A percentile compares a stretch with the other conserved stretches of the same genome.
Evolutionary conservation across 352 stramenopile genomes (phyloP).

Genomic region (Phytophthora hybrid): DNA sequence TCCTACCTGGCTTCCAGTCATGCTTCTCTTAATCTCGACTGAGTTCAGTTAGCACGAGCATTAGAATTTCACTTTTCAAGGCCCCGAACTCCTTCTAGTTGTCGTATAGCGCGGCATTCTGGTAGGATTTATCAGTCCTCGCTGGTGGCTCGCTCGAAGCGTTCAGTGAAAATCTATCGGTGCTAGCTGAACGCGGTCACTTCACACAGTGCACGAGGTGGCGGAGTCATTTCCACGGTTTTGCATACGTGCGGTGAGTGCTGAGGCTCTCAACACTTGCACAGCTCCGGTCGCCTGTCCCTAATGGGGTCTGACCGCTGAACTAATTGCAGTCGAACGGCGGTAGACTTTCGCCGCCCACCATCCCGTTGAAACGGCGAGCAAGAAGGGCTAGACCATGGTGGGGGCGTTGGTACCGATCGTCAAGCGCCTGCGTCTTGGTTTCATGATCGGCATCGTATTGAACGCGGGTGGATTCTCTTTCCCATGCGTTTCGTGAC

Average conservation of each 20-base stretch:
- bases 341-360: conserved; percentile 2
- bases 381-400: background rate
- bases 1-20: no score
- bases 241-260: background rate
- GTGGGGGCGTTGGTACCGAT: background rate
- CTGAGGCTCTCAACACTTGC: background rate
- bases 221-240: conserved; percentile 23
- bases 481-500: conserved; percentile 20
- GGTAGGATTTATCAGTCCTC: background rate
- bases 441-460: conserved; percentile 3
- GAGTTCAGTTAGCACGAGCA: no score
- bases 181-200: conserved; percentile 16
- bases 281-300: conserved; percentile 8
- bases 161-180: conserved; percentile 3
- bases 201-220: conserved; percentile 3
- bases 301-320: background rate
- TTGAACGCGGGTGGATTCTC: conserved; percentile 1
- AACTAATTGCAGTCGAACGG: conserved; percentile 11
- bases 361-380: conserved; percentile 14
- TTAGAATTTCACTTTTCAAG: no score
- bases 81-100: no score
- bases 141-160: background rate
- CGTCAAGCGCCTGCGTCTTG: background rate
- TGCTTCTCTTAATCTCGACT: no score
- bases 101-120: no score